A percentile compares a stretch with the other conserved stretches of the same genome.
phyloP scores from a whole-genome alignment of 768 basidiomycete genomes.

The Royoungia palumana region DNA sequence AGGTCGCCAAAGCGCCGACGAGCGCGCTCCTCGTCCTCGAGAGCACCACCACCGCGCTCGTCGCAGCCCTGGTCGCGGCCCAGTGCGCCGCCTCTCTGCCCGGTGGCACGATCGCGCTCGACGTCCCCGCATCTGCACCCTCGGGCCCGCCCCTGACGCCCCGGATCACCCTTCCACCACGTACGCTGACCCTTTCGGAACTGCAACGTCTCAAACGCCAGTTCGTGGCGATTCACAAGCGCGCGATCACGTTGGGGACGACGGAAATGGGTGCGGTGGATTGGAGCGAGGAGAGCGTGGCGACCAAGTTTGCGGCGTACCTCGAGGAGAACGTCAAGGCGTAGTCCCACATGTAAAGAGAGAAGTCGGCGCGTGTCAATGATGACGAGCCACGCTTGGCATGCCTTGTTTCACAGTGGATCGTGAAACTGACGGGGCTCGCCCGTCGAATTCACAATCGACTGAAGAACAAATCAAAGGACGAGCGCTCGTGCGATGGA shows the following conservation, averaged over 20 bases:
- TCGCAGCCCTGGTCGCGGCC: constrained; percentile 67
- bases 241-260: constrained; percentile 79
- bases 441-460: no score
- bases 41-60: constrained; percentile 64
- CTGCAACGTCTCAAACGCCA: constrained; percentile 88
- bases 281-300: constrained; percentile 71
- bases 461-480: no score
- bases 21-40: constrained; percentile 89
- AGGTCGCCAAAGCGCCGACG: constrained; percentile 81
- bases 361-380: no score
- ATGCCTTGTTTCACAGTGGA: no score
- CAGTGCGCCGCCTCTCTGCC: constrained; percentile 48
- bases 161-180: constrained; percentile 61
- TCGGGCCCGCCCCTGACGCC: constrained; percentile 31
- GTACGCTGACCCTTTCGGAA: constrained; percentile 78
- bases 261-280: constrained; percentile 74
- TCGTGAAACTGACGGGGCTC: no score
- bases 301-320: constrained; percentile 66
- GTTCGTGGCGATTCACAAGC: constrained; percentile 87
- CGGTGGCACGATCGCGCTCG: constrained; percentile 39
- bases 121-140: constrained; percentile 41
- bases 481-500: no score
- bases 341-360: constrained; percentile 6
- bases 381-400: no score
- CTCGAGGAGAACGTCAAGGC: constrained; percentile 64